These are phyloP conservation scores for Boletus pseudo-olivaceus DNA, from an alignment of 768 basidiomycete genomes.

Conservation along the genomic window DNA sequence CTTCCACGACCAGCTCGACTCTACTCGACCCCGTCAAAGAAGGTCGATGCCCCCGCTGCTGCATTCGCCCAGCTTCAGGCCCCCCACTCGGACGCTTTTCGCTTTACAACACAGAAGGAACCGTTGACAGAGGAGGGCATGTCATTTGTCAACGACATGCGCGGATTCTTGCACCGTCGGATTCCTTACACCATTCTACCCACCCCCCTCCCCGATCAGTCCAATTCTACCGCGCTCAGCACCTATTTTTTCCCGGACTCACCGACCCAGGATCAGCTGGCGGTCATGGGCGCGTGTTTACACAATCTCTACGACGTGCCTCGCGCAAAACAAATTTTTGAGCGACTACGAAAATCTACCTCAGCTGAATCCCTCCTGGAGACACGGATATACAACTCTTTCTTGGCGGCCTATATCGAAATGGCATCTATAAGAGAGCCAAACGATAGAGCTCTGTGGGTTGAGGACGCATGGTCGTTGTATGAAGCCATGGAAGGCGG, in stretches of 20 bases:
- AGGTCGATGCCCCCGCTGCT: slow-evolving; percentile 49
- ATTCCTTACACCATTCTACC: slow-evolving; percentile 58
- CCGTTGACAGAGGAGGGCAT: slow-evolving; percentile 16
- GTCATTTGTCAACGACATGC: slow-evolving; percentile 37
- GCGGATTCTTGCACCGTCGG: slow-evolving; percentile 47
- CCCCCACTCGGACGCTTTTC: slow-evolving; percentile 38
- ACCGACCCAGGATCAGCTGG: slow-evolving; percentile 60
- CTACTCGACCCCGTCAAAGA: slow-evolving; percentile 65
- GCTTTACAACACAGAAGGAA: slow-evolving; percentile 29
- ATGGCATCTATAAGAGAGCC: slow-evolving; percentile 51
- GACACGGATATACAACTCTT: slow-evolving; percentile 54
- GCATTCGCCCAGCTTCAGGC: slow-evolving; percentile 38
- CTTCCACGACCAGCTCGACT: slow-evolving; percentile 69
- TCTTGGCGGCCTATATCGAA: slow-evolving; percentile 61
- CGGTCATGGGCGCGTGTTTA: slow-evolving; percentile 82
- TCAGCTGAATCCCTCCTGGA: slow-evolving; percentile 47
- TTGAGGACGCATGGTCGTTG: slow-evolving; percentile 58
- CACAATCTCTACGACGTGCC: slow-evolving; percentile 70
- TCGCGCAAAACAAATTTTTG: slow-evolving; percentile 73
- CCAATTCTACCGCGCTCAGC: slow-evolving; percentile 33
- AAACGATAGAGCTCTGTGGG: slow-evolving; percentile 49
- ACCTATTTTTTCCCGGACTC: slow-evolving; percentile 64
- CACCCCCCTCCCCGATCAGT: slow-evolving; percentile 56
- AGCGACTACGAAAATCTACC: slow-evolving; percentile 46
- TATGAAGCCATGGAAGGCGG: slow-evolving; percentile 54